Base-by-base conservation (phyloP, 768 basidiomycete species). In the Obba rivulosa region DNA sequence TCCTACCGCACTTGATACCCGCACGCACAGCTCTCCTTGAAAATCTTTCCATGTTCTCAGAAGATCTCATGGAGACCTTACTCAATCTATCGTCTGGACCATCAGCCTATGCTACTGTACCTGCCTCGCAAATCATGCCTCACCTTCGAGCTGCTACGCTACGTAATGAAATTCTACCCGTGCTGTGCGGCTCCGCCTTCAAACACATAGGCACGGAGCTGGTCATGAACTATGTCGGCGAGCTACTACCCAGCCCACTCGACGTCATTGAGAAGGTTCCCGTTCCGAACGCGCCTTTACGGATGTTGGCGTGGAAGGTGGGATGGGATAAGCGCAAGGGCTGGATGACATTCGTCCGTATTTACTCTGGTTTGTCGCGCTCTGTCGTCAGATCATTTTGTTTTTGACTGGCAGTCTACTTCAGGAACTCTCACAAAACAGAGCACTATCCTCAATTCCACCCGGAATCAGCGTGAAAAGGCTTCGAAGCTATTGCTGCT, bases 291-390 rank as follows among this genome's bases (percentile, higher is more conserved):
- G 61, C 74, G 0, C 79, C 81, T 1, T 59, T 87, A 20, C 80
- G 77, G 31, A 63, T 84, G 53, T 70, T 93, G 22, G 91, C 87
- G 2, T 93, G 92, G 91, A 93, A 93, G 62, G 91, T 93, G 18
- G 74, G 71, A 24, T 92, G 89, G 90, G 89, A 93, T 59, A 81
- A 81, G 49, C 78, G 69, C 48, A 77, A 76, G 56, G 91, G 91
- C 20, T 93, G 91, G 91, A 91, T 93, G 89, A 92, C 91, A 2
- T 93, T 91, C 61, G 84, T 93, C 34, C 75, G 91, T 21, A 79
- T 93, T 17, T 93, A 93, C 64, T 91, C 90, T 45, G 91, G 90
- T 88, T 62, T 52, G 71, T 63, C 4, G 28, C 21, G 28, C 13
- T 14, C 4, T 34, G 10, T 34, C 13, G 28, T 18, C 20, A 43